These are phyloP conservation scores for Alternaria rosae DNA, from an alignment of 2,329 filamentous ascomycete species.

Conservation along the genomic window DNA sequence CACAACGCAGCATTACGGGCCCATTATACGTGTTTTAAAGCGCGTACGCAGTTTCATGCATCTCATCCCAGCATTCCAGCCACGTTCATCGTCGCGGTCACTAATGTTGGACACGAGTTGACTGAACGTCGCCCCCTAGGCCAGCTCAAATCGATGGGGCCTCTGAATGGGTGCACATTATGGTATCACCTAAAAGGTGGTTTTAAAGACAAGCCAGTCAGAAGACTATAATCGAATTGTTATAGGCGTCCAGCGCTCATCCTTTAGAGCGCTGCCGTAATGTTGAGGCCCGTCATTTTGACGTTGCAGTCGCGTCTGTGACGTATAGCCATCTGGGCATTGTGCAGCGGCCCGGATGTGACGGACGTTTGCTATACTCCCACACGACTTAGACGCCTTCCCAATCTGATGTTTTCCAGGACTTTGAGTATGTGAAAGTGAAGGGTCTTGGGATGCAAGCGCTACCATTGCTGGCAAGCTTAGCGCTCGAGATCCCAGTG, in stretches of 20 bases:
- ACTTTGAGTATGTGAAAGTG: background rate
- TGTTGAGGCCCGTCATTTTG: background rate
- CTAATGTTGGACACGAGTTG: background rate
- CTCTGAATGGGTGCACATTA: background rate
- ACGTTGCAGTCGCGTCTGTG: constrained; percentile 1
- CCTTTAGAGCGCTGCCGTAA: background rate
- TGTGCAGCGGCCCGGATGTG: background rate
- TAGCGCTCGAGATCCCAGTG: constrained; percentile 4
- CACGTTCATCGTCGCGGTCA: background rate
- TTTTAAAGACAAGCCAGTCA: background rate
- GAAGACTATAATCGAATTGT: background rate
- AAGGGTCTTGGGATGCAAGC: constrained; percentile 1
- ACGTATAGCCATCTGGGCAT: background rate
- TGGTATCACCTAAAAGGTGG: background rate
- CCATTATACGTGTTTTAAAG: background rate
- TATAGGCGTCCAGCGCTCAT: background rate
- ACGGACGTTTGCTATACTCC: background rate
- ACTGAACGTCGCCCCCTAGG: background rate
- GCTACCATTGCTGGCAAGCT: constrained; percentile 2
- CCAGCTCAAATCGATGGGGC: background rate
- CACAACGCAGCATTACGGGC: background rate
- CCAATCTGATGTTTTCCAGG: background rate
- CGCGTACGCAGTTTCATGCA: background rate
- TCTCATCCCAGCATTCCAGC: too few species aligned
- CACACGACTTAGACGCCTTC: background rate